Percentiles rank a stretch among this genome's conserved stretches.
Conservation (phyloP, 148 eudicot genomes). For the Talinum fruticosum region DNA sequence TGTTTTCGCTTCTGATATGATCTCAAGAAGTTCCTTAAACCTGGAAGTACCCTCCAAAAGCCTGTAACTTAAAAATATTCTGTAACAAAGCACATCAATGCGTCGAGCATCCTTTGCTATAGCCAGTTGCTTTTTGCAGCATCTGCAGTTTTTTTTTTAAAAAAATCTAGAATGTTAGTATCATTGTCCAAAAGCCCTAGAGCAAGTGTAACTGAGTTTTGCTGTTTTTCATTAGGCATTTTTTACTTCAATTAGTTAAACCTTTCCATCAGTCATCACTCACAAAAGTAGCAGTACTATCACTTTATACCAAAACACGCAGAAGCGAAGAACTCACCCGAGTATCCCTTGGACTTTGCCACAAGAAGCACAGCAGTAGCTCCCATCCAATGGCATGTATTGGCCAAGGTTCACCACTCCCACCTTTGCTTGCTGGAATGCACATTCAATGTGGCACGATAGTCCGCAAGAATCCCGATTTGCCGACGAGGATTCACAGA, state of each 20-base stretch:
- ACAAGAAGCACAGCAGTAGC: constrained; percentile 90
- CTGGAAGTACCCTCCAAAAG: constrained; percentile 70
- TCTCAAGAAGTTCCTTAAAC: constrained; percentile 70
- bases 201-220: neutral
- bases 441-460: constrained; percentile 94
- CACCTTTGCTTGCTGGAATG: constrained; percentile 50
- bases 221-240: no score
- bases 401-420: constrained; percentile 83
- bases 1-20: constrained; percentile 59
- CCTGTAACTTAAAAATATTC: constrained; percentile 75
- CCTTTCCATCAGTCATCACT: neutral
- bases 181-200: neutral
- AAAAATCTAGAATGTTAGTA: constrained; percentile 4
- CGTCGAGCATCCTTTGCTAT: constrained; percentile 84
- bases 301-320: neutral
- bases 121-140: constrained; percentile 84
- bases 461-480: constrained; percentile 61
- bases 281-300: neutral
- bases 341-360: constrained; percentile 88
- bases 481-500: constrained; percentile 64
- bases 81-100: constrained; percentile 70
- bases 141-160: constrained; percentile 53
- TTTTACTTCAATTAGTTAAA: neutral
- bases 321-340: constrained; percentile 50
- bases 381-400: constrained; percentile 78